Percentiles rank a stretch among this genome's conserved stretches.
Evolutionary conservation across 2,329 filamentous ascomycete genomes (phyloP).

Genomic region (Colletotrichum shisoi): DNA sequence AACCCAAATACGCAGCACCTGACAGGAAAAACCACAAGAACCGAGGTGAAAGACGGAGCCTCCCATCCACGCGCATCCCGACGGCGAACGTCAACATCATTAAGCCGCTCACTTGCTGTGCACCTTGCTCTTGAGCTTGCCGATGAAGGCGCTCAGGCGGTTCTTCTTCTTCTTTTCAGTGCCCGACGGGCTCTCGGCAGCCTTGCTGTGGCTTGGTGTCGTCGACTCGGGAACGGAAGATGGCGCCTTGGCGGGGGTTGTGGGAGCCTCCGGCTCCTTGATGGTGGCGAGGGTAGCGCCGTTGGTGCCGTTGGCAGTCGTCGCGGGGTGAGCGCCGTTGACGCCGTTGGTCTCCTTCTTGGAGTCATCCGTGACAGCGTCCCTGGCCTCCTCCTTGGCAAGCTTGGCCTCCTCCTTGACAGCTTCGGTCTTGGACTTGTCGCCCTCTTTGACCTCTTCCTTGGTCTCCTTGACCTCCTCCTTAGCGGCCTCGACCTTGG

Average conservation of each 20-base stretch:
- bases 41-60: conserved; percentile 46
- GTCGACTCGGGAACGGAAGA: conserved; percentile 36
- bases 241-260: conserved; percentile 38
- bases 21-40: conserved; percentile 53
- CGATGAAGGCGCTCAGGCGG: conserved; percentile 69
- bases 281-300: conserved; percentile 40
- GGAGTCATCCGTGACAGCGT: conserved; percentile 31
- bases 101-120: conserved; percentile 42
- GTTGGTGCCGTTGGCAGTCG: conserved; percentile 40
- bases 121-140: conserved; percentile 62
- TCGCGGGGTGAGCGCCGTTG: conserved; percentile 35
- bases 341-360: conserved; percentile 27
- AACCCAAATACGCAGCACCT: conserved; percentile 41
- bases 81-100: conserved; percentile 29
- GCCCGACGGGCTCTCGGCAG: conserved; percentile 40
- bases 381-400: conserved; percentile 40
- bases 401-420: conserved; percentile 39
- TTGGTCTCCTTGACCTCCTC: conserved; percentile 40
- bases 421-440: conserved; percentile 39
- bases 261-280: conserved; percentile 37
- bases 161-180: conserved; percentile 72
- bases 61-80: conserved; percentile 45
- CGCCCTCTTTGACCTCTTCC: conserved; percentile 31
- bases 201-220: conserved; percentile 44
- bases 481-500: conserved; percentile 42